Conservation (phyloP, 148 eudicot species). For the Rhododendron ferrugineum region DNA sequence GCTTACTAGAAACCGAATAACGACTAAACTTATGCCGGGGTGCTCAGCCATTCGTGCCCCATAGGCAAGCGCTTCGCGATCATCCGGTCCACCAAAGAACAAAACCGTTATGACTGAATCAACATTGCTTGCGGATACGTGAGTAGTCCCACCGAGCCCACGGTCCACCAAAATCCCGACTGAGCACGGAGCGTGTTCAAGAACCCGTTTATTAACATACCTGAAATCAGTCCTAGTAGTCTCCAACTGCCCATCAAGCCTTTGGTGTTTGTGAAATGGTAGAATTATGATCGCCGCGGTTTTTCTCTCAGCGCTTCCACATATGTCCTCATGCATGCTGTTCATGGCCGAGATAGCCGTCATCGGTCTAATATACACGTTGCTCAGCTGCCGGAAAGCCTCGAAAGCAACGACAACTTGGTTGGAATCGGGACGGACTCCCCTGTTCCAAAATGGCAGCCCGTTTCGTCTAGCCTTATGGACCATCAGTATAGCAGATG, state of each 20-base stretch:
- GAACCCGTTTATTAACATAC: slow-evolving; percentile 44
- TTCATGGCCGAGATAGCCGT: slow-evolving; percentile 60
- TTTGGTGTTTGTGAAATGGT: slow-evolving; percentile 71
- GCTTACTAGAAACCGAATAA: slow-evolving; percentile 39
- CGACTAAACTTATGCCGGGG: slow-evolving; percentile 53
- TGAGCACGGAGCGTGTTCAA: slow-evolving; percentile 60
- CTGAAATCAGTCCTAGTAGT: slow-evolving; percentile 54
- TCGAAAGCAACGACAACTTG: slow-evolving; percentile 77
- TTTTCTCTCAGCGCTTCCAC: slow-evolving; percentile 53
- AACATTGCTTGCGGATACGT: slow-evolving; percentile 67
- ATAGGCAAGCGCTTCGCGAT: slow-evolving; percentile 63
- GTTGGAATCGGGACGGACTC: slow-evolving; percentile 25
- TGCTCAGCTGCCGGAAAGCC: slow-evolving; percentile 64
- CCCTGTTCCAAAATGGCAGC: slow-evolving; percentile 67
- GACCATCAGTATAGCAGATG: slow-evolving; percentile 83
- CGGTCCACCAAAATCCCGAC: slow-evolving; percentile 74
- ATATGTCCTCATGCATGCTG: slow-evolving; percentile 65
- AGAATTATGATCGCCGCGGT: slow-evolving; percentile 57
- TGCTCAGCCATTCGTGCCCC: slow-evolving; percentile 78
- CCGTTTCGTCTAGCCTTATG: slow-evolving; percentile 67
- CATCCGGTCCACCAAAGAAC: slow-evolving; percentile 80
- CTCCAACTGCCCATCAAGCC: slow-evolving; percentile 64
- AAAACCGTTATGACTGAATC: slow-evolving; percentile 39
- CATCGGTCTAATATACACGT: slow-evolving; percentile 57
- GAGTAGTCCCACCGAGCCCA: slow-evolving; percentile 75